Conservation (phyloP, 2,329 filamentous ascomycete species). For the Penicillium griseofulvum region DNA sequence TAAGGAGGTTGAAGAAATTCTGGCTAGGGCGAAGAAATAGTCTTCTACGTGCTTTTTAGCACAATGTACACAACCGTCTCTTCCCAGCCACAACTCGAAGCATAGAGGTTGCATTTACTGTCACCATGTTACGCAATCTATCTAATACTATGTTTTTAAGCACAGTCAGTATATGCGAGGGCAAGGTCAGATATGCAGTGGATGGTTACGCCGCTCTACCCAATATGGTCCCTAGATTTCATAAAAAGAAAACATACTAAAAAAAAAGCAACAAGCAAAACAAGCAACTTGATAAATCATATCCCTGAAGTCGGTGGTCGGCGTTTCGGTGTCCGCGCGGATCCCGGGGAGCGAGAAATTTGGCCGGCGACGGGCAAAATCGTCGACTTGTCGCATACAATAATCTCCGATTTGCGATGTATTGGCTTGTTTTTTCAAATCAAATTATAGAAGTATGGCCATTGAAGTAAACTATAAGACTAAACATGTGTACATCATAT, state of each 20-base stretch:
- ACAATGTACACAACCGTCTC: neutral
- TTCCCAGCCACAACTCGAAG: neutral
- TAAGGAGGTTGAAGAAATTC: conserved; percentile 48
- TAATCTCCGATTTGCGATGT: neutral
- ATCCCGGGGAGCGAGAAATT: neutral
- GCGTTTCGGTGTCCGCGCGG: conserved; percentile 2
- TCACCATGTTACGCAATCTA: too few species aligned
- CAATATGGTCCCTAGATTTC: too few species aligned
- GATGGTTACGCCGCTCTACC: too few species aligned
- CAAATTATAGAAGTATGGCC: neutral
- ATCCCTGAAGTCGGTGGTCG: conserved; percentile 2
- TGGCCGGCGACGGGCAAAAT: neutral
- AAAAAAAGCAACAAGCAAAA: too few species aligned
- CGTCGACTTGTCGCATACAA: neutral
- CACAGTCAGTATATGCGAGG: neutral
- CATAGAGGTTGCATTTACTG: neutral
- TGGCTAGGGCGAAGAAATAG: conserved; percentile 30
- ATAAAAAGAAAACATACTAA: too few species aligned
- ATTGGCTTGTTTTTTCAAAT: neutral
- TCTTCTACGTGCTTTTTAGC: conserved; percentile 3
- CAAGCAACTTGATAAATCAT: too few species aligned
- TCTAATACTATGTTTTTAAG: neutral
- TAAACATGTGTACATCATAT: neutral
- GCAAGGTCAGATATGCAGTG: neutral
- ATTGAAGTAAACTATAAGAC: neutral